Evolutionary conservation across 495 filamentous ascomycete species (phyloP).

Genomic region (Trypethelium eluteriae): DNA sequence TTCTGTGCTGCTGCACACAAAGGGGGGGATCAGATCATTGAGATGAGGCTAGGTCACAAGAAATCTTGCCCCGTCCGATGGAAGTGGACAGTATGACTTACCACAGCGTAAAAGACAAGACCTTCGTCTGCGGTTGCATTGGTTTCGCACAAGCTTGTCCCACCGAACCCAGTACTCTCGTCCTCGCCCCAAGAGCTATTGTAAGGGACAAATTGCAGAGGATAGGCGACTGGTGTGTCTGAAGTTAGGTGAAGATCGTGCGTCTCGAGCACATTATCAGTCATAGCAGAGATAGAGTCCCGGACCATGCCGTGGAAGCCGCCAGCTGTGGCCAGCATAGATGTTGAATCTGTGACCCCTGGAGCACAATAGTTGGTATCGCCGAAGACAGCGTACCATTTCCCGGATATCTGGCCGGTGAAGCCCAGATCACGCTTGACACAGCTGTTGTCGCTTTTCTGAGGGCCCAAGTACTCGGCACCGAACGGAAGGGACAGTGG

Average conservation of each 20-base stretch:
- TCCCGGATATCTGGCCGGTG: slow-evolving; percentile 32
- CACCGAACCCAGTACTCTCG: slow-evolving; percentile 33
- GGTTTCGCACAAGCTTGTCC: slow-evolving; percentile 33
- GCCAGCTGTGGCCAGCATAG: not conserved
- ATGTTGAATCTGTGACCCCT: slow-evolving; percentile 30
- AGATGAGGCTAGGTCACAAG: too few species aligned
- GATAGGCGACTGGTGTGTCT: slow-evolving; percentile 17
- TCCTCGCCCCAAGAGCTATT: slow-evolving; percentile 33
- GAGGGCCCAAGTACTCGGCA: slow-evolving; percentile 32
- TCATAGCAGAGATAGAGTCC: slow-evolving; percentile 30
- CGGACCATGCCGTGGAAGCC: slow-evolving; percentile 38
- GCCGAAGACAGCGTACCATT: slow-evolving; percentile 37
- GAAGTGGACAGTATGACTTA: slow-evolving; percentile 5
- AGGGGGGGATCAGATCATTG: too few species aligned
- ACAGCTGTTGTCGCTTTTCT: slow-evolving; percentile 35
- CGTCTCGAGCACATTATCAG: slow-evolving; percentile 31
- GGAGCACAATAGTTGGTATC: slow-evolving; percentile 36
- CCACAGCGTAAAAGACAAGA: slow-evolving; percentile 33
- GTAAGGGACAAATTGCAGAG: slow-evolving; percentile 32
- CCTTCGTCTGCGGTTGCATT: slow-evolving; percentile 20
- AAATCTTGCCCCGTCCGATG: too few species aligned
- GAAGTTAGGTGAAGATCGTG: slow-evolving; percentile 30
- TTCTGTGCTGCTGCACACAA: too few species aligned
- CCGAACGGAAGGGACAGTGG: slow-evolving; percentile 24
- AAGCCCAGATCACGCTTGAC: slow-evolving; percentile 39